Evolutionary conservation across 2,329 filamentous ascomycete species (phyloP).

Genomic region (Whalleya microplaca): DNA sequence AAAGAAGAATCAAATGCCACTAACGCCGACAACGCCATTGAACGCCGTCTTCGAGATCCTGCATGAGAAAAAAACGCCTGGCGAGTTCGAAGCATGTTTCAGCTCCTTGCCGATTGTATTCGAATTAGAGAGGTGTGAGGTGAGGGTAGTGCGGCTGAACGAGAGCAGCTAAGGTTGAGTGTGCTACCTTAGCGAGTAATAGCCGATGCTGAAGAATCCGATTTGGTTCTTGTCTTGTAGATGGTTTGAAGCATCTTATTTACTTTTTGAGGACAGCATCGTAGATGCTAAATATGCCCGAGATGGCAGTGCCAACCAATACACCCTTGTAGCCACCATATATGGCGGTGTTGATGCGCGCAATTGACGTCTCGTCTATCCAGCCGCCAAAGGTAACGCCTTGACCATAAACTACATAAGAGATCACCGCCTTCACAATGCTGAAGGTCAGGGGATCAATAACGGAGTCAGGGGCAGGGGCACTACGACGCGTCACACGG

Average conservation of each 20-base stretch:
- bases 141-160: too few relatives aligned
- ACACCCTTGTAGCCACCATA: slow-evolving; percentile 74
- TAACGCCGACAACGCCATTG: slow-evolving; percentile 26
- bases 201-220: neutral
- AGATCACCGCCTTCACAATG: slow-evolving; percentile 80
- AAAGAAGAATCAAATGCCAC: slow-evolving; percentile 9
- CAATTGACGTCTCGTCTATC: slow-evolving; percentile 62
- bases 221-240: neutral
- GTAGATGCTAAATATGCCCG: slow-evolving; percentile 71
- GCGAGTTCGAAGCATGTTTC: too few relatives aligned
- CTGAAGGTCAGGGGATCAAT: slow-evolving; percentile 91
- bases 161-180: too few relatives aligned
- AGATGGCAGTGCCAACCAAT: slow-evolving; percentile 69
- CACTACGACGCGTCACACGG: slow-evolving; percentile 49
- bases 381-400: slow-evolving; percentile 65
- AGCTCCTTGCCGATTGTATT: too few relatives aligned
- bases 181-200: too few relatives aligned
- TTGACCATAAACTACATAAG: slow-evolving; percentile 79
- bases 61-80: too few relatives aligned
- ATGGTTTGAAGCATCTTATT: neutral
- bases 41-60: slow-evolving; percentile 20
- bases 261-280: slow-evolving; percentile 76
- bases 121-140: too few relatives aligned
- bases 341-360: slow-evolving; percentile 66
- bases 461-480: slow-evolving; percentile 53